phyloP scores from a whole-genome alignment of 371 early-diverging fungal species.

The Syncephalastrum sp. region DNA sequence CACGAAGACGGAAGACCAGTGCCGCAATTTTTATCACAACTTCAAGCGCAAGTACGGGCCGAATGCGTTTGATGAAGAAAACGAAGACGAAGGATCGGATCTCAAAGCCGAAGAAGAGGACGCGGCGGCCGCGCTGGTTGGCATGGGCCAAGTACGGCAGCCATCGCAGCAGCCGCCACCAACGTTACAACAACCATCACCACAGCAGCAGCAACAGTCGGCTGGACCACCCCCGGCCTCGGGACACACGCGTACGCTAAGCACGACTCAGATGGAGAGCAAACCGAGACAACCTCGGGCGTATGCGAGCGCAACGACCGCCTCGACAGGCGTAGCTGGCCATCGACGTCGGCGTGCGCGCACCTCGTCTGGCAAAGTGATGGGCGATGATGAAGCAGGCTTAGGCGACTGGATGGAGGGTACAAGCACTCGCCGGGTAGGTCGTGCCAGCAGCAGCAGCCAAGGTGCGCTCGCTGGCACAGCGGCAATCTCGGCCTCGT shows the following conservation, averaged over 20 bases:
- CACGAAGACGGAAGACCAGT: conserved; percentile 80
- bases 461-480: background rate
- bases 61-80: conserved; percentile 60
- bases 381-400: conserved; percentile 9
- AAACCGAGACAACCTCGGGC: background rate
- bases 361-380: conserved; percentile 16
- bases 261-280: conserved; percentile 14
- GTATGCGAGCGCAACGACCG: background rate
- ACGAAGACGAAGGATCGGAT: conserved; percentile 22
- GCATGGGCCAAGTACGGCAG: conserved; percentile 48
- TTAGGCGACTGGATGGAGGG: conserved; percentile 25
- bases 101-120: conserved; percentile 55
- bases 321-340: conserved; percentile 5
- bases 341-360: conserved; percentile 13
- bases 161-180: conserved; percentile 18
- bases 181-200: background rate
- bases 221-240: conserved; percentile 3
- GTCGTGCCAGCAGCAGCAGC: background rate
- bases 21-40: conserved; percentile 78
- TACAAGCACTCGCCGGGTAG: conserved; percentile 14
- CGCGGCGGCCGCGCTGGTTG: conserved; percentile 51
- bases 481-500: background rate
- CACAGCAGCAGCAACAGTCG: background rate
- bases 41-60: conserved; percentile 68
- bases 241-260: conserved; percentile 12